A percentile compares a stretch with the other conserved stretches of the same genome.
Evolutionary conservation across 2,329 filamentous ascomycete genomes (phyloP).

Genomic region (Byssochlamys sp.): DNA sequence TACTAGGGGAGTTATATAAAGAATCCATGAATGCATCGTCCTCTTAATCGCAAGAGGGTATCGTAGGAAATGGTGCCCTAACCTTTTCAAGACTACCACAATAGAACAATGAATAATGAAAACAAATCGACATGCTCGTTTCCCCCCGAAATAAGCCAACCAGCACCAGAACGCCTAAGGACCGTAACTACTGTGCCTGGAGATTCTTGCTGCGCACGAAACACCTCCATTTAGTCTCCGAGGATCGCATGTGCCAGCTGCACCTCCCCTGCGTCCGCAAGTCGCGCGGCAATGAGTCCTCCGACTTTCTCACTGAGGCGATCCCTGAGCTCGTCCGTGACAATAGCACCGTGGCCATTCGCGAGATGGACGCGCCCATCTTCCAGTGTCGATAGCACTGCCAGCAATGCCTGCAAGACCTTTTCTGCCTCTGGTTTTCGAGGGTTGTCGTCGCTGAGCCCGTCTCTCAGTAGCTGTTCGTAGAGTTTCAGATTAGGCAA

Average conservation of each 20-base stretch:
- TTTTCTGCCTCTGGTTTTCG: constrained; percentile 52
- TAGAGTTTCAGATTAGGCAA: constrained; percentile 58
- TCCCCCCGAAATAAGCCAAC: neutral
- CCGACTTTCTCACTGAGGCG: constrained; percentile 33
- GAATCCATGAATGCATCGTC: neutral
- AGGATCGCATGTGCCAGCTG: constrained; percentile 32
- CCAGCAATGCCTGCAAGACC: constrained; percentile 49
- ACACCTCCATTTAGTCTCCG: constrained; percentile 11
- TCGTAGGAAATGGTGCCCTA: neutral
- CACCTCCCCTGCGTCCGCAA: constrained; percentile 33
- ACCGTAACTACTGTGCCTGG: neutral
- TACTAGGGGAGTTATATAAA: neutral
- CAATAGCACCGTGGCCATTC: constrained; percentile 31
- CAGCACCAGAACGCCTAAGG: neutral
- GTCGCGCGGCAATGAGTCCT: constrained; percentile 30
- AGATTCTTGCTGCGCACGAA: neutral
- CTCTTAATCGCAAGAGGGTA: neutral
- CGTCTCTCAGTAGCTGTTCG: constrained; percentile 51
- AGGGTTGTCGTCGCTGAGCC: constrained; percentile 38
- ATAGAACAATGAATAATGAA: neutral
- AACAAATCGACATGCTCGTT: neutral
- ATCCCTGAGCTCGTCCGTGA: constrained; percentile 29
- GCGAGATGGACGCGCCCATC: constrained; percentile 32
- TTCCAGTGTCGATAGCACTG: constrained; percentile 46
- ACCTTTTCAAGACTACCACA: neutral